A percentile compares a stretch with the other conserved stretches of the same genome.
phyloP scores from a whole-genome alignment of 495 filamentous ascomycete genomes.

The Pyrenula aspistea region DNA sequence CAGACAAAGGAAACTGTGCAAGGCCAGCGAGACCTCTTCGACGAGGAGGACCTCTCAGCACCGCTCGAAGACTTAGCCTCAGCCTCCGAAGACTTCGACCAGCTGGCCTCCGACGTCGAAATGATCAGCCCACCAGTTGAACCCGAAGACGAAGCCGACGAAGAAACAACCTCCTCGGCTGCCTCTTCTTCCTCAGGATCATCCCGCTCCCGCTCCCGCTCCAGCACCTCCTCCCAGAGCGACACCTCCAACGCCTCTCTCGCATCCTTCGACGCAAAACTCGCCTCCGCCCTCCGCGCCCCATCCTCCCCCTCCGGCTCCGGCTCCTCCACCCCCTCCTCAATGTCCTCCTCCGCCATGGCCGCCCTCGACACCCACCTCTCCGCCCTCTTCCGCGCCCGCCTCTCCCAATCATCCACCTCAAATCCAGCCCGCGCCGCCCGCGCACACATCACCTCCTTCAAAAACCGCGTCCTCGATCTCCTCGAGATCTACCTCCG shows the following conservation, averaged over 20 bases:
- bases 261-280: conserved; percentile 54
- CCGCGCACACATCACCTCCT: conserved; percentile 80
- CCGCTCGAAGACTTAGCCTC: conserved; percentile 57
- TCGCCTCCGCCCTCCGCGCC: conserved; percentile 60
- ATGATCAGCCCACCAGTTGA: conserved; percentile 27
- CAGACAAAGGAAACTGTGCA: conserved; percentile 66
- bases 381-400: conserved; percentile 69
- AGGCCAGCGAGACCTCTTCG: conserved; percentile 82
- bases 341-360: conserved; percentile 96
- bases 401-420: conserved; percentile 37
- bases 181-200: conserved; percentile 25
- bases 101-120: conserved; percentile 22
- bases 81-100: conserved; percentile 27
- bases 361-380: conserved; percentile 74
- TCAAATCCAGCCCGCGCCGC: conserved; percentile 67
- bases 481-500: conserved; percentile 67
- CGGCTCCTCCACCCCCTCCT: conserved; percentile 51
- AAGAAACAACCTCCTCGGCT: conserved; percentile 18
- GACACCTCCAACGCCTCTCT: conserved; percentile 17
- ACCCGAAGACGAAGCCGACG: conserved; percentile 18
- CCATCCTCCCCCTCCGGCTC: conserved; percentile 68
- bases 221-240: conserved; percentile 41
- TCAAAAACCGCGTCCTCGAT: conserved; percentile 89
- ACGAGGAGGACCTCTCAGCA: conserved; percentile 78
- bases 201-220: conserved; percentile 22